A percentile compares a stretch with the other conserved stretches of the same genome.
Evolutionary conservation across 305 asterid species (phyloP).

Genomic region (Lippia alba): DNA sequence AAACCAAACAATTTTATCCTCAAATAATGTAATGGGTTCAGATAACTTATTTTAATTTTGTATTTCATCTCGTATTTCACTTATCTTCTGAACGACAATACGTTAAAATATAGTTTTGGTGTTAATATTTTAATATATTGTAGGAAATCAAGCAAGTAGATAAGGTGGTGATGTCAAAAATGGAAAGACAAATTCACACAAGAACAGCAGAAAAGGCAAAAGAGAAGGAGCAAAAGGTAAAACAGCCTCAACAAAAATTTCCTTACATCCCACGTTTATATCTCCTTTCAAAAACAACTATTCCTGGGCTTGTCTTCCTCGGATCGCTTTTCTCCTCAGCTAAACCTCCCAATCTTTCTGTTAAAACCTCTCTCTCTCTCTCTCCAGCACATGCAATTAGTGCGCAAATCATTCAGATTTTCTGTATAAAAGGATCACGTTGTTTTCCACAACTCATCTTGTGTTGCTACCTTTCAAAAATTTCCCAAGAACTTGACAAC

Average conservation of each 20-base stretch:
- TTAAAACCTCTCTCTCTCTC: conserved; percentile 35
- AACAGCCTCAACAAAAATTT: conserved; percentile 39
- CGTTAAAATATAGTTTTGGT: no score
- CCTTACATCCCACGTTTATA: conserved; percentile 66
- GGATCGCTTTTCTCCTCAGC: conserved; percentile 34
- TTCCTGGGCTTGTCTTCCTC: conserved; percentile 53
- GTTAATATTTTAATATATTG: background rate
- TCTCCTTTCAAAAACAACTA: conserved; percentile 46
- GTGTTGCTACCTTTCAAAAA: conserved; percentile 1
- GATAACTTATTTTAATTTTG: no score
- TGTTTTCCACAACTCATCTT: conserved; percentile 28
- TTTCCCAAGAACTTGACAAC: conserved; percentile 3
- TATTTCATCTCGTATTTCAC: no score
- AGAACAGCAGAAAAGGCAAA: conserved; percentile 20
- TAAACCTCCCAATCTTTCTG: conserved; percentile 47
- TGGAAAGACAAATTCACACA: conserved; percentile 22
- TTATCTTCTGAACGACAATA: no score
- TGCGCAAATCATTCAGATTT: conserved; percentile 20
- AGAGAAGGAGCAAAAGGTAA: conserved; percentile 34
- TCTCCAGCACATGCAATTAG: conserved; percentile 23
- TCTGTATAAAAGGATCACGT: conserved; percentile 34
- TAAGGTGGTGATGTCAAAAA: conserved; percentile 33
- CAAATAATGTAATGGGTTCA: background rate
- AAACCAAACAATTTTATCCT: no score
- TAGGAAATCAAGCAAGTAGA: conserved; percentile 20